Base-by-base conservation (phyloP, 2,329 filamentous ascomycete species). In the Fusarium sp. region DNA sequence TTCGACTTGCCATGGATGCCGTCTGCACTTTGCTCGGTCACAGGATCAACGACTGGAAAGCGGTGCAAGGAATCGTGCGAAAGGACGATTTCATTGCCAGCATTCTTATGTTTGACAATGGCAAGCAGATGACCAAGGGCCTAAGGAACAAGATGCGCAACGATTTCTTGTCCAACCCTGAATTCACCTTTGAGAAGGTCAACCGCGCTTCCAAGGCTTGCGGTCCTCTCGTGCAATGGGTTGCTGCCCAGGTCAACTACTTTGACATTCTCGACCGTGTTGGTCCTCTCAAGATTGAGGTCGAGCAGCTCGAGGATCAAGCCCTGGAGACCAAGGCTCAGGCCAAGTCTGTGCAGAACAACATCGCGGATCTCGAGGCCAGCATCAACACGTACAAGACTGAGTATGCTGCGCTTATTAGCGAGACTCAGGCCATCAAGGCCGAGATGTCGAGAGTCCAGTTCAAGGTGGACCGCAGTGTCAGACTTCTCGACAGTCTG, bases 91-190 rank as follows among this genome's bases (percentile, higher is more conserved):
- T 99, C 84, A 98, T 99, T 83, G 94, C 95, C 58, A 98, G 94
- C 84, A 99, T 99, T 79, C 94, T 98, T 82, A 95, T 95, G 82
- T 99, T 98, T 80, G 94, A 98, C 86, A 99, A 98, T 80, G 95
- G 97, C 83, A 92, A 88, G 81, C 93, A 97, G 83, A 98, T 99
- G 96, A 99, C 96, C 17, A 93, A 91, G 78, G 85, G 86, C 30
- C 88, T 97, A 76, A 90, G 97, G 59, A 87, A 90, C 76, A 97
- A 95, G 87, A 98, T 99, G 96, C 92, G 94, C 79, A 94, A 92
- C 69, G 95, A 98, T 47, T 99, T 94, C 84, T 85, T 99, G 70
- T 95, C 94, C 15, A 97, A 97, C 82, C 93, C 96, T 6, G 95
- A 98, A 69, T 99, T 98, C 84, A 98, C 95, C 0, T 97, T 95